A percentile compares a stretch with the other conserved stretches of the same genome.
Conservation (phyloP, 2,329 filamentous ascomycete species). For the Anthostomella pinea region DNA sequence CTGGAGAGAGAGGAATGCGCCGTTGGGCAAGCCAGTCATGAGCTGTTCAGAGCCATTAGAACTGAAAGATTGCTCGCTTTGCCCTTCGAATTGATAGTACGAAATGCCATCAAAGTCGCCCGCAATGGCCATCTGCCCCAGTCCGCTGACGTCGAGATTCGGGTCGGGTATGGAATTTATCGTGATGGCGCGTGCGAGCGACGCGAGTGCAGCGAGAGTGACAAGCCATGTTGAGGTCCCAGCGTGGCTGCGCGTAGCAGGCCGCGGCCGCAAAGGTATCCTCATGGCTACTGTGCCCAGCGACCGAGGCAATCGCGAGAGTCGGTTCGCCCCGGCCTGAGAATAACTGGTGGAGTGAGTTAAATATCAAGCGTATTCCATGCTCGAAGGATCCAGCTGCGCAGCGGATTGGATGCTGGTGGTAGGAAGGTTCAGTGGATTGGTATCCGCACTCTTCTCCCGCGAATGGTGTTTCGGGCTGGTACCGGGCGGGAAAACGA, state of each 20-base stretch:
- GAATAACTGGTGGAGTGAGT: constrained; percentile 14
- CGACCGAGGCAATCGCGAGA: constrained; percentile 24
- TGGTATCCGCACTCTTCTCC: not conserved
- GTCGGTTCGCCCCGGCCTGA: constrained; percentile 23
- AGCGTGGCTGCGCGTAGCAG: constrained; percentile 35
- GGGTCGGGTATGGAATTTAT: constrained; percentile 63
- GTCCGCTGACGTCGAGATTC: constrained; percentile 71
- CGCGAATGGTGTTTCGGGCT: constrained; percentile 5
- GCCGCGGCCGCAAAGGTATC: constrained; percentile 43
- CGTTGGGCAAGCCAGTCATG: constrained; percentile 79
- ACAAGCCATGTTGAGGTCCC: constrained; percentile 33
- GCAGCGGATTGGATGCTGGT: constrained; percentile 4
- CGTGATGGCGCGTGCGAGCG: constrained; percentile 48
- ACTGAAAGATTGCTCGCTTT: constrained; percentile 64
- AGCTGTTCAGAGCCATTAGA: constrained; percentile 80
- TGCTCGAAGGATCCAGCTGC: constrained; percentile 21
- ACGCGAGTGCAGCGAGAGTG: constrained; percentile 40
- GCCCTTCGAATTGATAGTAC: constrained; percentile 79
- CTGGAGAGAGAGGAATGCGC: constrained; percentile 71
- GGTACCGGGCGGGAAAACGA: not conserved
- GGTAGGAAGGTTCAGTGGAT: too few relatives aligned
- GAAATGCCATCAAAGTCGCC: constrained; percentile 93
- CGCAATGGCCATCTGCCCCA: constrained; percentile 81
- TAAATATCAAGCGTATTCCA: constrained; percentile 25
- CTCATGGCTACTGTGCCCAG: constrained; percentile 41